Evolutionary conservation across 2,329 filamentous ascomycete species (phyloP), one percentile per base, ranked within the genome.

Genomic region (Zopfia rhizophila): DNA sequence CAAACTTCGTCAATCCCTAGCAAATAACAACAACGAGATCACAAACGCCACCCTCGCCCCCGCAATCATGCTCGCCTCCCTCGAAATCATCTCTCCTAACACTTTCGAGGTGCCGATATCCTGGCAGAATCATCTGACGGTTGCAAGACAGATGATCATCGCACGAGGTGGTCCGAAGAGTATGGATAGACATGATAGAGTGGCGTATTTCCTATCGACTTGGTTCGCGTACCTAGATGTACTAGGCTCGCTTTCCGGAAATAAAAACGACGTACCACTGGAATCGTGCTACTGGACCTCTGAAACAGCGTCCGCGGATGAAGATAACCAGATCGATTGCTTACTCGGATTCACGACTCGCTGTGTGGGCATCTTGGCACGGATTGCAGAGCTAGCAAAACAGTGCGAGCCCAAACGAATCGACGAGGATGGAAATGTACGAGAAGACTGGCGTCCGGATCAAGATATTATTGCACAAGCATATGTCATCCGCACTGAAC

Each of bases 161-260:
- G 81, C 84, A 3, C 83, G 88, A 5, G 80, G 81, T 28, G 83
- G 84, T 14, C 79, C 84, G 7, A 79, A 82, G 38, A 72, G 78
- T 19, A 80, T 81, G 55, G 69, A 71, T 72, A 60, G 79, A 74
- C 58, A 69, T 25, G 70, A 76, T 57, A 70, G 78, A 43, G 78
- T 89, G 42, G 80, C 86, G 41, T 87, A 87, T 40, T 94, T 95
- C 63, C 79, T 94, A 7, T 86, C 84, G 56, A 84, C 88, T 47
- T 95, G 90, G 90, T 88, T 94, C 54, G 88, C 87, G 2, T 94
- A 94, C 69, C 80, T 95, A 14, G 90, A 94, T 62, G 85, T 94
- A 1, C 75, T 94, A 43, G 90, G 89, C 17, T 86, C 84, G 29
- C 76, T 95, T 18, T 86, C 76, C 42, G 88, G 88, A 12, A 76